Base-by-base conservation (phyloP, 805 yeast species). In the Wickerhamiella alocasiicola region DNA sequence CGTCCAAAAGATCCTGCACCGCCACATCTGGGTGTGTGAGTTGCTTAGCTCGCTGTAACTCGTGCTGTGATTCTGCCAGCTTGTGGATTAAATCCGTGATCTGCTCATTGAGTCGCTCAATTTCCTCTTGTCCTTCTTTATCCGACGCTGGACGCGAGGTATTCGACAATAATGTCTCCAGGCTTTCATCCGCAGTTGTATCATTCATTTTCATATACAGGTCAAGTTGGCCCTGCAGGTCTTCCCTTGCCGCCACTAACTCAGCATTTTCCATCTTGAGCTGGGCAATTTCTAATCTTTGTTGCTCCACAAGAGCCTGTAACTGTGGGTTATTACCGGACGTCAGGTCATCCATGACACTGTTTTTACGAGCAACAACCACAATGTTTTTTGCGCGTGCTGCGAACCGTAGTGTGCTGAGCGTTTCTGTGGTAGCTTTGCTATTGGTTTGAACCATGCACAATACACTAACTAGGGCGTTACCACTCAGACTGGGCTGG, bases 401-500 rank as follows among this genome's bases (percentile, higher is more conserved):
- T 0, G 95, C 97, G 63, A 91, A 91, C 39, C 97, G 63, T 19
- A 91, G 65, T 0, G 97, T 87, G 55, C 83, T 84, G 29, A 77
- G 65, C 0, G 96, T 83, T 56, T 88, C 97, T 0, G 81, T 68
- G n/a, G 71, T 61, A 17, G 67, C 67, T 16, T 61, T 59, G 2
- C 80, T 74, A 32, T 81, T 61, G 52, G 82, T 87, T 32, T 63
- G 64, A 13, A 88, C 76, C 0, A 97, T 88, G 57, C 97, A 91
- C 19, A 88, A 67, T 4, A 91, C 78, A 39, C 83, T 74, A 12
- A 88, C 85, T 26, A 85, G 67, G 2, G 95, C 77, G 24, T 78
- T 72, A 1, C 97, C 97, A 23, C 91, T 78, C 27, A 88, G 65
- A 0, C 96, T 91, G 1, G 95, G 95, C 59, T 91, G 97, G 43